phyloP scores from a whole-genome alignment of 2,329 filamentous ascomycete species.

The Aspergillus sp. region DNA sequence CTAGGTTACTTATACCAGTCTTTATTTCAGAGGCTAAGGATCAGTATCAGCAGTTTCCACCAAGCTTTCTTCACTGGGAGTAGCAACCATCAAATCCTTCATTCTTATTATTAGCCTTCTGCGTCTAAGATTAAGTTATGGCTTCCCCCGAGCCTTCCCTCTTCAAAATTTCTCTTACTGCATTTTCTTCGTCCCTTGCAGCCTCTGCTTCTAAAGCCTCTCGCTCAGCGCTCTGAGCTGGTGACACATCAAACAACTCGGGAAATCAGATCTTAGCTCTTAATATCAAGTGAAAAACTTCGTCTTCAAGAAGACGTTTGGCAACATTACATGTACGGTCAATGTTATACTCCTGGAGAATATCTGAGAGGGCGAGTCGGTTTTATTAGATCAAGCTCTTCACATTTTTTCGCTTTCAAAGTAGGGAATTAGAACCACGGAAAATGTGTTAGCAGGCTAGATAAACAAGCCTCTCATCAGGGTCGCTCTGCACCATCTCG shows the following conservation, averaged over 20 bases:
- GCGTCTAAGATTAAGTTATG: no score
- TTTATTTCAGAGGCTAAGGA: neutral
- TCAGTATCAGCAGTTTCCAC: neutral
- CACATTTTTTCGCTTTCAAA: neutral
- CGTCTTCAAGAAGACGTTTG: neutral
- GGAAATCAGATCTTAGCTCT: constrained; percentile 4
- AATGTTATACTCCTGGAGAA: constrained; percentile 1
- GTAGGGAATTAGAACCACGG: neutral
- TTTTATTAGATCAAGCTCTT: neutral
- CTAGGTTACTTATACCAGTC: neutral
- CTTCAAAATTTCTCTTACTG: neutral
- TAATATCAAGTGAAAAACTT: constrained; percentile 1
- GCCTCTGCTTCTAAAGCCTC: constrained; percentile 5
- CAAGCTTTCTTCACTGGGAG: neutral
- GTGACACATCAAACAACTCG: neutral
- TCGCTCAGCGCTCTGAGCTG: neutral
- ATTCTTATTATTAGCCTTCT: neutral
- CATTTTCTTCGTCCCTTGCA: constrained; percentile 1
- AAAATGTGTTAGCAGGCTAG: neutral
- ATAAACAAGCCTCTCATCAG: neutral
- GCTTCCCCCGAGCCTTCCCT: neutral
- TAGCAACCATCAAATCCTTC: neutral
- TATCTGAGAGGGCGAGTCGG: neutral
- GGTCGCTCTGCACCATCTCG: neutral
- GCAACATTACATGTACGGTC: neutral